phyloP scores from a whole-genome alignment of 768 basidiomycete species.

The Suillus sp. region DNA sequence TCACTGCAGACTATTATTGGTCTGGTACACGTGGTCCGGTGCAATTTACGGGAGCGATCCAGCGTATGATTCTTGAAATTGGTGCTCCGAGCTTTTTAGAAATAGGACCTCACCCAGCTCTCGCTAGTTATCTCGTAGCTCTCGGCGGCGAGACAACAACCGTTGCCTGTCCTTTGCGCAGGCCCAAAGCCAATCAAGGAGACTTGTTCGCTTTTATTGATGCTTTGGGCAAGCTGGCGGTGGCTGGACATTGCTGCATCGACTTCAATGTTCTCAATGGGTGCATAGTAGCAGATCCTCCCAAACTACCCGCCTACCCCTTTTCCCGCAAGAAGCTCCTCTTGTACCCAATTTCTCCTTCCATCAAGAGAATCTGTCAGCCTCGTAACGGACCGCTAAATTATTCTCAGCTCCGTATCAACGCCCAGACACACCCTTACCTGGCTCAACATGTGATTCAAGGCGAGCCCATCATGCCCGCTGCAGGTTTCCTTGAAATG shows the following conservation, averaged over 20 bases:
- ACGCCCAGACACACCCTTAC: constrained; percentile 38
- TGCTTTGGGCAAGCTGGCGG: constrained; percentile 31
- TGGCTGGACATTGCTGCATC: constrained; percentile 33
- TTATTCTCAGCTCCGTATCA: constrained; percentile 38
- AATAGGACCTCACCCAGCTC: constrained; percentile 22
- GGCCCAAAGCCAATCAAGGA: constrained; percentile 10
- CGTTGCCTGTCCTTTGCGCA: neutral
- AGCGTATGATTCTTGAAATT: constrained; percentile 28
- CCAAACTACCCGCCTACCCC: constrained; percentile 16
- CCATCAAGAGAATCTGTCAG: constrained; percentile 23
- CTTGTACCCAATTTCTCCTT: constrained; percentile 19
- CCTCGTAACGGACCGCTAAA: constrained; percentile 40
- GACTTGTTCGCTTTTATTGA: constrained; percentile 32
- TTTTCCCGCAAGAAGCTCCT: constrained; percentile 31
- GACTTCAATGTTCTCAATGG: constrained; percentile 36
- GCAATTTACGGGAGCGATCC: constrained; percentile 37
- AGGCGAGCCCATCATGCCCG: constrained; percentile 49
- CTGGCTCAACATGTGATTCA: constrained; percentile 48
- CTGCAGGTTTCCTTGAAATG: constrained; percentile 45
- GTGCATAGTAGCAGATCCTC: constrained; percentile 8
- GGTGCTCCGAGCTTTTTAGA: constrained; percentile 20
- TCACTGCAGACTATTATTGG: constrained; percentile 45
- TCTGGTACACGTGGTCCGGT: constrained; percentile 40
- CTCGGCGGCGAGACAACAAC: neutral
- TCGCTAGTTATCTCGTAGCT: neutral